Conservation (phyloP, 306 rosid species). For the Vigna unguiculata region DNA sequence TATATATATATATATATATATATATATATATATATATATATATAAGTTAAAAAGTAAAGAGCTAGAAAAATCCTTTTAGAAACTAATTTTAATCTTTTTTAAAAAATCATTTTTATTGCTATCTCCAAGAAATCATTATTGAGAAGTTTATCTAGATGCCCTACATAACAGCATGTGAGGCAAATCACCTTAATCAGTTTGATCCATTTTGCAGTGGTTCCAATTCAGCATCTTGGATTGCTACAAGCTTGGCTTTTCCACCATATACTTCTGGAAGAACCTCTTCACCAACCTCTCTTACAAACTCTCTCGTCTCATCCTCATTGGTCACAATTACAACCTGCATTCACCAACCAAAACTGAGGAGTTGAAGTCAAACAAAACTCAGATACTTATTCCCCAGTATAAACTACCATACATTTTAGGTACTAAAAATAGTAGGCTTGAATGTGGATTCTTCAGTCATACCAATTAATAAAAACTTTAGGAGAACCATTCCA, state of each 20-base stretch:
- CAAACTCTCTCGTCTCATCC: conserved; percentile 61
- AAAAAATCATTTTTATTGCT: too few species aligned
- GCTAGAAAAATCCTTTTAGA: too few species aligned
- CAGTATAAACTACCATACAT: neutral
- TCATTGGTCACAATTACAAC: conserved; percentile 75
- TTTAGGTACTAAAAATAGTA: neutral
- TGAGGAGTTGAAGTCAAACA: neutral
- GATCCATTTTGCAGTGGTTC: conserved; percentile 53
- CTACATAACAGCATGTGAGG: neutral
- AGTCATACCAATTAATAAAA: neutral
- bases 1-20: too few species aligned
- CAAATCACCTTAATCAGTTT: conserved; percentile 18
- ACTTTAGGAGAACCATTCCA: neutral
- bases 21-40: too few species aligned
- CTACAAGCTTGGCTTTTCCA: conserved; percentile 70
- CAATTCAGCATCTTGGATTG: conserved; percentile 69
- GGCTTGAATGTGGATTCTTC: neutral
- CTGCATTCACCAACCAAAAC: conserved; percentile 57
- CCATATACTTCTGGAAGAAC: conserved; percentile 83
- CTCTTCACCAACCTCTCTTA: conserved; percentile 80
- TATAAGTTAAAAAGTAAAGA: too few species aligned
- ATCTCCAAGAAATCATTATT: too few species aligned
- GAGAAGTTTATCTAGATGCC: neutral
- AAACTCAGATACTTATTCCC: neutral
- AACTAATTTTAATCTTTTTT: too few species aligned